phyloP scores from a whole-genome alignment of 805 yeast genomes.

The Kodamaea restingae region DNA sequence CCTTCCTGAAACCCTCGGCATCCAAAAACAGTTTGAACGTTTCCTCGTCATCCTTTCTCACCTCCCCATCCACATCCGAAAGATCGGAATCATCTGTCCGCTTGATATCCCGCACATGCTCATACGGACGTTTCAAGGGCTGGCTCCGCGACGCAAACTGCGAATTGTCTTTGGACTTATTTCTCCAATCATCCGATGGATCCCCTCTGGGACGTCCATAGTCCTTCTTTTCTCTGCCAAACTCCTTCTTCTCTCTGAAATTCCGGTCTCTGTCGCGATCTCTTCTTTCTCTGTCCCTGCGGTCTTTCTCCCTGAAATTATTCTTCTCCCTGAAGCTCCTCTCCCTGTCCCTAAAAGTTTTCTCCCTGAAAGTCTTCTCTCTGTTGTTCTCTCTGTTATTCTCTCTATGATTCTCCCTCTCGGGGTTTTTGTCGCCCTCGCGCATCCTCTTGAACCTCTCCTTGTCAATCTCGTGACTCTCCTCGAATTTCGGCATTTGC shows the following conservation, averaged over 20 bases:
- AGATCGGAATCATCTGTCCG: conserved; percentile 20
- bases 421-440: no score
- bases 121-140: conserved; percentile 4
- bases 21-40: conserved; percentile 11
- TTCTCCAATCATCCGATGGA: no score
- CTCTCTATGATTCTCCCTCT: background rate
- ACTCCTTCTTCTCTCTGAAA: background rate
- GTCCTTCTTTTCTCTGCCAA: background rate
- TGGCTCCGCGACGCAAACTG: background rate
- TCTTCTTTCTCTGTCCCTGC: background rate
- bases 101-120: conserved; percentile 1
- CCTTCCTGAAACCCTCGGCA: conserved; percentile 10
- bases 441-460: conserved; percentile 50
- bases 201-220: no score
- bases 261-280: no score
- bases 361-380: background rate
- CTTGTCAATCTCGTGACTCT: conserved; percentile 85
- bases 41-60: conserved; percentile 13
- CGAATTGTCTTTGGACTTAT: background rate
- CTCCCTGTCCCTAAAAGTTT: background rate
- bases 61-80: conserved; percentile 21
- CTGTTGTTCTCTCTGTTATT: background rate
- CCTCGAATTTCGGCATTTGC: conserved; percentile 67
- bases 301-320: background rate
- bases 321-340: background rate